Evolutionary conservation across 148 eudicot species (phyloP).

Genomic region (Cornus florida): DNA sequence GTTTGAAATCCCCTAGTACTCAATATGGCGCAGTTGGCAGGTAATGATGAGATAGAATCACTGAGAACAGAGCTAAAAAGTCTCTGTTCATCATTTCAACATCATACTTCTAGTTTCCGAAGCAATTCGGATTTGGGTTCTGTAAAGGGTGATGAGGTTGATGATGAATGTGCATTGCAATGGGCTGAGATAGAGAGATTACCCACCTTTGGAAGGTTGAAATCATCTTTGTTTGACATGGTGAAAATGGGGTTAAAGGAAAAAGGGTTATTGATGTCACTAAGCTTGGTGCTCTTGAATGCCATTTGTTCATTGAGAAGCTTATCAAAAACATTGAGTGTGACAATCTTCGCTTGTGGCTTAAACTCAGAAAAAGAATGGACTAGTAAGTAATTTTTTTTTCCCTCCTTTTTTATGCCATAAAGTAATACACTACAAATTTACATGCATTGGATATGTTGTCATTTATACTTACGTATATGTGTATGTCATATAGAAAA

Average conservation of each 20-base stretch:
- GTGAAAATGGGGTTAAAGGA: slow-evolving; percentile 33
- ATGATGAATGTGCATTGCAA: slow-evolving; percentile 36
- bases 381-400: slow-evolving; percentile 47
- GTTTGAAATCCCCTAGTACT: no score
- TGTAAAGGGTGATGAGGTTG: slow-evolving; percentile 28
- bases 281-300: slow-evolving; percentile 65
- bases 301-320: slow-evolving; percentile 70
- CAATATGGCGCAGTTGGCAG: no score
- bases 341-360: slow-evolving; percentile 77
- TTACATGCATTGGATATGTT: no score
- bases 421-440: no score
- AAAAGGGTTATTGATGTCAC: slow-evolving; percentile 62
- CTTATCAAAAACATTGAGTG: slow-evolving; percentile 73
- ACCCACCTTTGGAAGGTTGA: slow-evolving; percentile 68
- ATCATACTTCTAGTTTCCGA: neutral
- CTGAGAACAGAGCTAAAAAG: slow-evolving; percentile 20
- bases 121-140: slow-evolving; percentile 35
- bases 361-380: slow-evolving; percentile 64
- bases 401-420: no score
- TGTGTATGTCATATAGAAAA: no score
- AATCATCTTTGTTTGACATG: slow-evolving; percentile 57
- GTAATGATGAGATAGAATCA: no score
- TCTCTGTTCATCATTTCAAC: slow-evolving; percentile 39
- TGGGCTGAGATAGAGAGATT: slow-evolving; percentile 73
- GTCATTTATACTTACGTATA: no score